These are phyloP conservation scores for Zoysia matrella DNA, from an alignment of 202 grass and related monocot genomes.

Conservation along the genomic window DNA sequence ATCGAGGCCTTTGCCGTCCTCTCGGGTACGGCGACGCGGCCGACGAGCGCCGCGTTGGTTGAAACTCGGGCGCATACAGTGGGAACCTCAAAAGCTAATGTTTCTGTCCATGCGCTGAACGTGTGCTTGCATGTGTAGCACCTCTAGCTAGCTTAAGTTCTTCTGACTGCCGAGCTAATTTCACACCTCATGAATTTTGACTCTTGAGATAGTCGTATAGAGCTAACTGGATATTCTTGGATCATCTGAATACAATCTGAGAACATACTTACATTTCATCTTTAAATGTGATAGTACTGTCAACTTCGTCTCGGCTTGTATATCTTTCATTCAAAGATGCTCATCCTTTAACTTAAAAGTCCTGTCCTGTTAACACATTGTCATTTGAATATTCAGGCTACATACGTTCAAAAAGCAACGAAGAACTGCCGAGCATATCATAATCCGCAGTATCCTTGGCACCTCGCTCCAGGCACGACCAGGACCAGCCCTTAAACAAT, in stretches of 20 bases:
- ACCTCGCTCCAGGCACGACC: conserved; percentile 12
- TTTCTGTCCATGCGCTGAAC: neutral
- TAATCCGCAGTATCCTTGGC: conserved; percentile 30
- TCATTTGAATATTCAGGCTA: neutral
- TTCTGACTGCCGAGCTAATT: neutral
- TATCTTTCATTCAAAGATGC: neutral
- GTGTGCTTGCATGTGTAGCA: neutral
- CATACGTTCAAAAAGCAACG: neutral
- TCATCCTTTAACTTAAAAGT: neutral
- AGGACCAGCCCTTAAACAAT: conserved; percentile 46
- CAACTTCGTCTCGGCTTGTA: neutral
- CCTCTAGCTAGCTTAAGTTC: neutral
- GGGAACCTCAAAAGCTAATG: neutral
- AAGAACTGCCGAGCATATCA: neutral
- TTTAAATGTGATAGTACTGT: neutral
- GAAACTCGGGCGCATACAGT: neutral
- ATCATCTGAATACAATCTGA: neutral
- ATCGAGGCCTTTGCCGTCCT: neutral
- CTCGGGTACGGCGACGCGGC: neutral
- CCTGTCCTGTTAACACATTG: neutral
- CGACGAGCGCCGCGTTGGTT: neutral
- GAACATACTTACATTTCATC: neutral
- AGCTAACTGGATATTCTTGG: neutral
- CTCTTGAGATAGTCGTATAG: neutral
- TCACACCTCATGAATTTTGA: neutral